Base-by-base conservation (phyloP, 768 basidiomycete genomes). In the Termitomyces sp. region DNA sequence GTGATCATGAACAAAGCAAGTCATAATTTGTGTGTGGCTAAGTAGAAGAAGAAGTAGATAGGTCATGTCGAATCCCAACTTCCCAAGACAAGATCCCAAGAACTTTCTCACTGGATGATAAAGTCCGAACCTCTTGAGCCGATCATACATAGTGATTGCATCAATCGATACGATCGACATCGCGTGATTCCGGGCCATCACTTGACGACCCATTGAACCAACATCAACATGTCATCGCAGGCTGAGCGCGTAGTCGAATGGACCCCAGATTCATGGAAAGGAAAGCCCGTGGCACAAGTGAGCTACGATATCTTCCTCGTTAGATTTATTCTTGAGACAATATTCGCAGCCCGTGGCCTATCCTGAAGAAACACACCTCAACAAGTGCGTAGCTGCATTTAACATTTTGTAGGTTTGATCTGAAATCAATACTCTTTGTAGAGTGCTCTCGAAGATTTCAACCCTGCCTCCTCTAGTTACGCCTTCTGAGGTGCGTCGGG, bases 401-500 rank as follows among this genome's bases (percentile, higher is more conserved):
- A 25, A 42, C 31, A 35, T 13, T 3, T 18, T 43, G 29, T 43
- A 33, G 16, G 5, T 25, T 44, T 5, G 9, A 35, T 18, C 11
- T 13, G 12, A 11, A 23, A 10, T 44, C 38, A 13, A 51, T 20
- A 12, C 44, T 33, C 27, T 1, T 35, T 57, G 3, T 56, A 93
- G 90, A 55, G 89, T 94, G 5, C 75, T 96, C n/a, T 69, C 73
- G 12, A 94, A 94, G 72, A 81, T 98, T 41, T 71, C 74, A 32
- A 76, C 76, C 7, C 74, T 99, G 3, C 97, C 97, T 6, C 96
- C 95, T 20, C 75, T 99, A 3, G 97, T 98, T 3, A 91, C 94
- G 0, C 88, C 94, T 0, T 85, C 89, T 43, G 97, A 99, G 84
- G 95, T 95, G 45, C 50, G 79, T 62, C 12, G 41, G 23, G 43